Evolutionary conservation across 31 red algal species (phyloP).

Genomic region (Odonthalia washingtoniensis): DNA sequence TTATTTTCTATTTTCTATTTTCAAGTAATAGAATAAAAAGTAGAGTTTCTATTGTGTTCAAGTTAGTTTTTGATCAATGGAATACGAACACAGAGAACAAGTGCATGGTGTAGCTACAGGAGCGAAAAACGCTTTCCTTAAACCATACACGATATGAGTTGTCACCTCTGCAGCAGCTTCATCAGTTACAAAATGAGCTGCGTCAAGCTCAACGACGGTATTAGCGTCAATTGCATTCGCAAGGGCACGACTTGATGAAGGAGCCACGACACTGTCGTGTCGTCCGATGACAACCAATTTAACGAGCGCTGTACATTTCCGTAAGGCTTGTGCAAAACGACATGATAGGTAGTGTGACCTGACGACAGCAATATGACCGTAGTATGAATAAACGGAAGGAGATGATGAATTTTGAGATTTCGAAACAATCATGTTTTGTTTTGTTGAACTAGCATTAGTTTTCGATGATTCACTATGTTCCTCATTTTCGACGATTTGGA

Average conservation of each 20-base stretch:
- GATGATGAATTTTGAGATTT: neutral
- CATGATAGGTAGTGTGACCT: constrained; percentile 55
- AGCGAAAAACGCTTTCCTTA: constrained; percentile 70
- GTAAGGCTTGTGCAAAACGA: constrained; percentile 21
- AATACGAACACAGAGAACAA: constrained; percentile 38
- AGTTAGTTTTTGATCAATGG: neutral
- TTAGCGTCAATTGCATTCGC: constrained; percentile 59
- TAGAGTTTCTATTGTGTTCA: too few relatives aligned
- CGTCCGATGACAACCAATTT: constrained; percentile 68
- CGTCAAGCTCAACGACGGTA: constrained; percentile 69
- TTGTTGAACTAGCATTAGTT: neutral
- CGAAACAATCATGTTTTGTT: too few relatives aligned
- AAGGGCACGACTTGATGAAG: constrained; percentile 59
- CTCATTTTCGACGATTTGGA: neutral
- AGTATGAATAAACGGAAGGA: constrained; percentile 44
- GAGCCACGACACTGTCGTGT: constrained; percentile 71
- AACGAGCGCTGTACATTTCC: constrained; percentile 44
- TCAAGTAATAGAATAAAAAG: too few relatives aligned
- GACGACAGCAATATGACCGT: constrained; percentile 68
- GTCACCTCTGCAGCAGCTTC: constrained; percentile 69
- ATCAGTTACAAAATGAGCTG: constrained; percentile 77
- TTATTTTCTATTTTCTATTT: too few relatives aligned
- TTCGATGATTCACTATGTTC: neutral
- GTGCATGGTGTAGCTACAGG: constrained; percentile 28
- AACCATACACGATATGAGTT: constrained; percentile 56